These are phyloP conservation scores for Neckera pumila DNA, from an alignment of 225 moss, liverwort and hornwort genomes.

Conservation along the genomic window DNA sequence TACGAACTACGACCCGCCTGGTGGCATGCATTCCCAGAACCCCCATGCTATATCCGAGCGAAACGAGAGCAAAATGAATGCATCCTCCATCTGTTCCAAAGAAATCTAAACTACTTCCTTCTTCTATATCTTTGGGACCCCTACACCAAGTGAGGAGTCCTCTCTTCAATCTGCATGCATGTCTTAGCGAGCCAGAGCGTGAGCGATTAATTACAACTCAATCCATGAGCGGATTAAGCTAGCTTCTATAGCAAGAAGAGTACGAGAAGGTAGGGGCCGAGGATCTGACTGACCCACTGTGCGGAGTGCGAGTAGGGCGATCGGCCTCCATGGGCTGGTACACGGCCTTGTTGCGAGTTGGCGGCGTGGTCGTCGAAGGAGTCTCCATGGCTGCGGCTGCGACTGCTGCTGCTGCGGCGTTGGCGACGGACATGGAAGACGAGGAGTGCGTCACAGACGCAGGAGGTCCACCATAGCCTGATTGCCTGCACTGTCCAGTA, in stretches of 20 bases:
- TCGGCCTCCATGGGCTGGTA: conserved; percentile 28
- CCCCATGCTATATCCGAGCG: not conserved
- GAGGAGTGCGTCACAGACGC: not conserved
- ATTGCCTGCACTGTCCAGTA: not conserved
- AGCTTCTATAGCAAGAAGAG: not conserved
- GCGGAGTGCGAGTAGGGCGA: conserved; percentile 35
- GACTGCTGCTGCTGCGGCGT: not conserved
- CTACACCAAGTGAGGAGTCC: not conserved
- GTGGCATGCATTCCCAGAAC: not conserved
- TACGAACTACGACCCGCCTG: not conserved
- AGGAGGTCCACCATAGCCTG: not conserved
- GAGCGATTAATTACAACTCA: not conserved
- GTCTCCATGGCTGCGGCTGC: not conserved
- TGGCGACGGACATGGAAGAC: not conserved
- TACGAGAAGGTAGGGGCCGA: not conserved
- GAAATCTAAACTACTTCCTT: not conserved
- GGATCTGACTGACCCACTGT: conserved; percentile 25
- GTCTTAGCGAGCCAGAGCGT: not conserved
- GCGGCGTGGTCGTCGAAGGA: not conserved
- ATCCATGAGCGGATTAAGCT: not conserved
- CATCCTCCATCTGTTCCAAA: not conserved
- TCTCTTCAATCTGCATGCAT: not conserved
- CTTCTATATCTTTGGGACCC: not conserved
- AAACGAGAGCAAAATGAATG: not conserved
- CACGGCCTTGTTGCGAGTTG: not conserved